A percentile compares a stretch with the other conserved stretches of the same genome.
phyloP scores from a whole-genome alignment of 2,329 filamentous ascomycete species.

The Cladorrhinum sp. region DNA sequence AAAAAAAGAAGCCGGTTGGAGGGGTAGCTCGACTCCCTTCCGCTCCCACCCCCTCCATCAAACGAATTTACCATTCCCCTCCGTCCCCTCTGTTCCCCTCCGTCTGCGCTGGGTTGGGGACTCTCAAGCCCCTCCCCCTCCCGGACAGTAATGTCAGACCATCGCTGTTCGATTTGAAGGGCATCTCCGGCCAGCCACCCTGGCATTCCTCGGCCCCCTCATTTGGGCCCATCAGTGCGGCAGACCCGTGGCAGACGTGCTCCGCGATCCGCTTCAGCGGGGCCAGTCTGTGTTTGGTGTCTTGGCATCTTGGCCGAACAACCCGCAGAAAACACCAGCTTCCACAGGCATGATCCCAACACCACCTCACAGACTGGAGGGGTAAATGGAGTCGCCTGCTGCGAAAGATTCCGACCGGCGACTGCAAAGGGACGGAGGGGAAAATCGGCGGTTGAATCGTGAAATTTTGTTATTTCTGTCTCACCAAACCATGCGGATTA shows the following conservation, averaged over 20 bases:
- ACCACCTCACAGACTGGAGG: slow-evolving; percentile 6
- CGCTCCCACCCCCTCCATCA: background rate
- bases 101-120: background rate
- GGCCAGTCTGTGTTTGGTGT: slow-evolving; percentile 17
- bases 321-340: slow-evolving; percentile 4
- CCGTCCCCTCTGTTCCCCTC: background rate
- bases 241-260: slow-evolving; percentile 23
- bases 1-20: slow-evolving; percentile 1
- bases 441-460: background rate
- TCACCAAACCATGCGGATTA: background rate
- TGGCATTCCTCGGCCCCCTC: slow-evolving; percentile 11
- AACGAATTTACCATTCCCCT: background rate
- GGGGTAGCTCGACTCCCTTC: background rate
- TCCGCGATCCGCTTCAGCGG: slow-evolving; percentile 21
- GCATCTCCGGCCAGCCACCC: slow-evolving; percentile 6
- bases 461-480: background rate
- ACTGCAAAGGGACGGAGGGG: background rate
- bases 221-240: slow-evolving; percentile 21
- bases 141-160: slow-evolving; percentile 16
- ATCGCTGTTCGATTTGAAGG: slow-evolving; percentile 5
- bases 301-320: slow-evolving; percentile 21
- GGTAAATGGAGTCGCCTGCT: background rate
- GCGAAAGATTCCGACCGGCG: background rate
- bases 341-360: slow-evolving; percentile 7
- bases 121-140: slow-evolving; percentile 16